Evolutionary conservation across 1,284 basidiomycete species (phyloP).

Genomic region (Melampsora americana): DNA sequence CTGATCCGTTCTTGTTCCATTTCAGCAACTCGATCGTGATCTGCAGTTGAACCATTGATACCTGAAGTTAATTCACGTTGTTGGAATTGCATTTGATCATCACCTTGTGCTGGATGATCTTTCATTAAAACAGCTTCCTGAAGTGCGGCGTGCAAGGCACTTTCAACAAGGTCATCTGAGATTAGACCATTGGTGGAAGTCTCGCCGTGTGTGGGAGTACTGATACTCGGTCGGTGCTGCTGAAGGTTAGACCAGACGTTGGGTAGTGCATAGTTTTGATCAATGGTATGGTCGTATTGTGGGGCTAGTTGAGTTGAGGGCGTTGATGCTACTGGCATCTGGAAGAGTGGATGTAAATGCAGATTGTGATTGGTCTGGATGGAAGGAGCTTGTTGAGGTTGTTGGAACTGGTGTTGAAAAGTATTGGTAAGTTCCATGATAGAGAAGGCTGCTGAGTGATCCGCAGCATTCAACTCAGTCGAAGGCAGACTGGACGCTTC

Average conservation of each 20-base stretch:
- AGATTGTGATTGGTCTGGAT: background rate
- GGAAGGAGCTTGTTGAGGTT: background rate
- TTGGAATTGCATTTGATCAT: background rate
- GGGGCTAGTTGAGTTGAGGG: background rate
- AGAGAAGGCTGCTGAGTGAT: conserved; percentile 36
- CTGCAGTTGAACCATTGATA: background rate
- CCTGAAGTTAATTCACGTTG: background rate
- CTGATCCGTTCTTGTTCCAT: conserved; percentile 23
- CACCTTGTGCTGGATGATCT: background rate
- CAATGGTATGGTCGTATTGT: conserved; percentile 15
- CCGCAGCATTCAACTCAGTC: conserved; percentile 17
- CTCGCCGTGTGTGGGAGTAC: background rate
- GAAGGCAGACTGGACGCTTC: background rate
- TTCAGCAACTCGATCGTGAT: conserved; percentile 2
- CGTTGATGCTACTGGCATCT: conserved; percentile 19
- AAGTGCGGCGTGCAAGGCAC: conserved; percentile 13
- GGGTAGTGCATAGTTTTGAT: background rate
- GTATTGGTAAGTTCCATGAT: conserved; percentile 35
- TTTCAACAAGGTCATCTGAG: background rate
- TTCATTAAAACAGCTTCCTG: conserved; percentile 27
- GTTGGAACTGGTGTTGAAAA: conserved; percentile 11
- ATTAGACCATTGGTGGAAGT: background rate
- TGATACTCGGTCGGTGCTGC: background rate
- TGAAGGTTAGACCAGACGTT: conserved; percentile 12
- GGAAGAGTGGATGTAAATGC: conserved; percentile 35